Evolutionary conservation across 331 rosid genomes (phyloP).

Genomic region (Rosa hybrid): DNA sequence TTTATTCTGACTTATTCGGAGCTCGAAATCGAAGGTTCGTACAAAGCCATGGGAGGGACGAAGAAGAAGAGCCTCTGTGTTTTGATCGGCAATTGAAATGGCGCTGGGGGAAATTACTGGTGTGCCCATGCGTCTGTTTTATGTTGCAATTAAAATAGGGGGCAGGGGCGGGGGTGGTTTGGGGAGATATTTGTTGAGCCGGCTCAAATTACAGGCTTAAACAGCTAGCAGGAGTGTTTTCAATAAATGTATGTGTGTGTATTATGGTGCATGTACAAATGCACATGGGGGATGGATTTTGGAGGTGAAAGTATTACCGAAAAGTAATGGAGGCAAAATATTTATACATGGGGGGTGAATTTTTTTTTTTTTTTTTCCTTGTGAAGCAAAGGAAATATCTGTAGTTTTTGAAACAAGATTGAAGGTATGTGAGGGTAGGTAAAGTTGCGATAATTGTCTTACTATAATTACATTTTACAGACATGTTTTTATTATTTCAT

Average conservation of each 20-base stretch:
- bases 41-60: conserved; percentile 62
- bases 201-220: conserved; percentile 22
- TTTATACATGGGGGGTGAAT: neutral
- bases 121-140: conserved; percentile 38
- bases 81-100: conserved; percentile 71
- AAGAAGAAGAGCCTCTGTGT: conserved; percentile 54
- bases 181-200: conserved; percentile 30
- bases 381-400: neutral
- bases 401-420: neutral
- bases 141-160: neutral
- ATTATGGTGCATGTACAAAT: neutral
- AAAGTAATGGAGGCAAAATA: too few relatives aligned
- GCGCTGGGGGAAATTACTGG: conserved; percentile 35
- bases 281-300: neutral
- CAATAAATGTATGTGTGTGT: neutral
- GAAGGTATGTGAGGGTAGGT: neutral
- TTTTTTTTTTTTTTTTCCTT: neutral
- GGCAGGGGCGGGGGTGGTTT: conserved; percentile 15
- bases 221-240: conserved; percentile 16
- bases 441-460: neutral
- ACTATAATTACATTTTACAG: too few relatives aligned
- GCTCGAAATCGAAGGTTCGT: conserved; percentile 72
- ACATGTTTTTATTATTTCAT: neutral
- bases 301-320: too few relatives aligned
- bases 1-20: conserved; percentile 35